Evolutionary conservation across 2,329 filamentous ascomycete genomes (phyloP), one percentile per base, ranked within the genome.

Genomic region (Botrytis elliptica): DNA sequence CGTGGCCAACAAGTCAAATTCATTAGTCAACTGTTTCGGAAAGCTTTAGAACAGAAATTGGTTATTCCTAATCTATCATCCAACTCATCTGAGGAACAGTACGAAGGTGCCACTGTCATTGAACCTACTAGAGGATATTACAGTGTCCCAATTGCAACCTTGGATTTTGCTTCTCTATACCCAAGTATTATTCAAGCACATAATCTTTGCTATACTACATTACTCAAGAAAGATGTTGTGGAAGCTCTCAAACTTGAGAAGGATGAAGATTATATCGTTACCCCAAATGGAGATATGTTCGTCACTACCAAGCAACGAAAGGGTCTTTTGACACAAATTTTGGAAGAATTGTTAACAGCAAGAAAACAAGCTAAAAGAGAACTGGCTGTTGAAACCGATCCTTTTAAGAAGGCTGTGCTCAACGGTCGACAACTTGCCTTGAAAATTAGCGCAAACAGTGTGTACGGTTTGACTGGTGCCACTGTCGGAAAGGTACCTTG

Each of bases 111-210:
- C 1, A 99, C 96, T 0, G 96, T 99, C 82, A 99, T 99, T 81
- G 96, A 99, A 81, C 96, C 96, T 0, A 93, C 91, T 29, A 90
- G 95, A 83, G 94, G 93, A 46, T 99, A 97, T 83, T 98, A 99
- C 83, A 91, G 96, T 79, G 93, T 97, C 40, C 96, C 96, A 1
- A 92, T 99, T 76, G 96, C 96, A 1, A 99, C 96, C 0, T 91
- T 99, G 62, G 96, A 99, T 93, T 99, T 99, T 79, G 96, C 96
- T 9, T 98, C 96, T 46, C 91, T 99, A 76, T 99, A 99, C 79
- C 96, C 96, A 36, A 98, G 95, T 85, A 99, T 99, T 81, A 99
- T 99, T 82, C 95, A 98, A 84, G 96, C 96, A 0, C 96, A 99
- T 84, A 99, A 99, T 78, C 89, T 99, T 36, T 99, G 96, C 83